Percentiles rank a stretch among this genome's conserved stretches.
Conservation (phyloP, 2,329 filamentous ascomycete species). For the Colletotrichum agaves region DNA sequence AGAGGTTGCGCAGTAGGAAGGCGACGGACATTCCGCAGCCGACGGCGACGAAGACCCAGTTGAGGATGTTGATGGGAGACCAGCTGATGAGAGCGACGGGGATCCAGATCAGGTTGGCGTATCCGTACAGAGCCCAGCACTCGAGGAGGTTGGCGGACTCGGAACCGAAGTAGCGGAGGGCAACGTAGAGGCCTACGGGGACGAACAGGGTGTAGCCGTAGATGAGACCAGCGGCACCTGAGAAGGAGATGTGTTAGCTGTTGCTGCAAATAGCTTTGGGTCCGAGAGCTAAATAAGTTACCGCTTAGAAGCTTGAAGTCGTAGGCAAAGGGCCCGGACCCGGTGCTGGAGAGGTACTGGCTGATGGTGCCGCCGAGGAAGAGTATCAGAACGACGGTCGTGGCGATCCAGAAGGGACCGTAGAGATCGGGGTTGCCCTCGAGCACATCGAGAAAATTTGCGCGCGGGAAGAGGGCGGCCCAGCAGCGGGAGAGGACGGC, state of each 20-base stretch:
- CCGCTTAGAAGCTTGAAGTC: slow-evolving; percentile 91
- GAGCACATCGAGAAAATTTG: slow-evolving; percentile 95
- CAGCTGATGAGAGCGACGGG: slow-evolving; percentile 92
- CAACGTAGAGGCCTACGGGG: slow-evolving; percentile 85
- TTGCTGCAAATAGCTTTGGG: neutral
- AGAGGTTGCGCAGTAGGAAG: slow-evolving; percentile 87
- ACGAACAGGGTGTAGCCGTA: slow-evolving; percentile 95
- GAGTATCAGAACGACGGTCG: slow-evolving; percentile 93
- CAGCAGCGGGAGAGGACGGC: slow-evolving; percentile 89
- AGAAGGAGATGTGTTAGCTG: neutral
- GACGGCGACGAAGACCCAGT: slow-evolving; percentile 92
- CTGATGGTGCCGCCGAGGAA: slow-evolving; percentile 96
- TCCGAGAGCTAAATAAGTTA: slow-evolving; percentile 48
- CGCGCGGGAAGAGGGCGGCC: slow-evolving; percentile 88
- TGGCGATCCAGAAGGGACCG: slow-evolving; percentile 98
- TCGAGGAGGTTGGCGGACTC: slow-evolving; percentile 93
- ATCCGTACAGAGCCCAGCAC: slow-evolving; percentile 95
- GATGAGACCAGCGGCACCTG: slow-evolving; percentile 86
- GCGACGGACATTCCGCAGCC: slow-evolving; percentile 85
- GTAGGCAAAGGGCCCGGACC: slow-evolving; percentile 83
- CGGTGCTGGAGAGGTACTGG: slow-evolving; percentile 80
- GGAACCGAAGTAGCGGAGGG: slow-evolving; percentile 94
- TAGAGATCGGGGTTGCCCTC: slow-evolving; percentile 98
- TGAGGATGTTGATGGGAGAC: slow-evolving; percentile 86
- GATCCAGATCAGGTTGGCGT: slow-evolving; percentile 97